Evolutionary conservation across 139 green algal genomes (phyloP).

Genomic region (Chlorella sp.): DNA sequence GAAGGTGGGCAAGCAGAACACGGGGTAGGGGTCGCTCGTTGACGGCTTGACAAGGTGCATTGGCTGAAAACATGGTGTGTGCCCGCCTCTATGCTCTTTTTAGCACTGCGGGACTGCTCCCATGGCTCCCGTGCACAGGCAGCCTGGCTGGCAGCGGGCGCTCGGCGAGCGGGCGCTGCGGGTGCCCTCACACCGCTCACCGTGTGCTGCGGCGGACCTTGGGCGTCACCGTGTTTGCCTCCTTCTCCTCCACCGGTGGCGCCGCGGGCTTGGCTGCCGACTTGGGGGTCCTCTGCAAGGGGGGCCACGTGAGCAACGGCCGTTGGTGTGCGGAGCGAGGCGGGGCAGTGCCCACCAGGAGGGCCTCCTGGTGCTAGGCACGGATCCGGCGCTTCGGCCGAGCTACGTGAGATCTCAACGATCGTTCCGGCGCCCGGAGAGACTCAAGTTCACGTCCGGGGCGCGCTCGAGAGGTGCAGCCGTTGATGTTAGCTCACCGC

Average conservation of each 20-base stretch:
- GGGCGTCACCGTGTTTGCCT: conserved; percentile 32
- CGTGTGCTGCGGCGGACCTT: conserved; percentile 5
- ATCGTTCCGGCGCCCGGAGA: neutral
- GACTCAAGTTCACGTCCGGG: neutral
- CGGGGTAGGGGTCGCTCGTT: neutral
- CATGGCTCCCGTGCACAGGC: neutral
- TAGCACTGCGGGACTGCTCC: too few relatives aligned
- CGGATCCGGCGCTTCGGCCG: too few relatives aligned
- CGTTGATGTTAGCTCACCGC: neutral
- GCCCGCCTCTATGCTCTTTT: neutral
- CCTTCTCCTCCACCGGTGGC: conserved; percentile 15
- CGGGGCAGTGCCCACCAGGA: neutral
- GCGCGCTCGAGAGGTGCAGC: neutral
- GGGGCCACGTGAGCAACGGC: neutral
- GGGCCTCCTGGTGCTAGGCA: neutral
- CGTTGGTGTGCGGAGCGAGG: neutral
- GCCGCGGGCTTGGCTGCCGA: neutral
- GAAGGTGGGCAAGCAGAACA: neutral
- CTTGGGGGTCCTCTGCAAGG: conserved; percentile 6
- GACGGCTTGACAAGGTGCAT: neutral
- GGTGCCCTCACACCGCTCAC: neutral
- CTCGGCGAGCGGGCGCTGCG: neutral
- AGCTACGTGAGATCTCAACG: neutral
- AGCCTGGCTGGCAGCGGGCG: neutral
- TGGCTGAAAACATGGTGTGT: too few relatives aligned